These are phyloP conservation scores for Amaranthus cruentus DNA, from an alignment of 148 eudicot genomes.

Conservation along the genomic window DNA sequence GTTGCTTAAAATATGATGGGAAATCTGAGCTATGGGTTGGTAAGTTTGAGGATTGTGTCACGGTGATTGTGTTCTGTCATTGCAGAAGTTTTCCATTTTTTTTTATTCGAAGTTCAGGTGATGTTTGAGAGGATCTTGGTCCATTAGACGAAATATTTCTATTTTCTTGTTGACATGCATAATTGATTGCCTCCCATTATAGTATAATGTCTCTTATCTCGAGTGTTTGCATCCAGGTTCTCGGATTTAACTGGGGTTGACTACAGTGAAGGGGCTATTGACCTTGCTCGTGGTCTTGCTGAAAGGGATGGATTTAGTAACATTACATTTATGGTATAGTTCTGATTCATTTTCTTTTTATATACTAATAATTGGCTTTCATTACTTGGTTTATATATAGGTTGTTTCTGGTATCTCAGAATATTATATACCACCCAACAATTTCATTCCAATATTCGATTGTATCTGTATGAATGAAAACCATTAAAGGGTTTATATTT, in stretches of 20 bases:
- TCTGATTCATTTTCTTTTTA: not conserved
- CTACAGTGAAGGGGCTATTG: slow-evolving; percentile 92
- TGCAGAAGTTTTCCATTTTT: not conserved
- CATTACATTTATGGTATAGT: slow-evolving; percentile 68
- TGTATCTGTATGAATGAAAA: not conserved
- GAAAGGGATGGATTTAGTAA: slow-evolving; percentile 67
- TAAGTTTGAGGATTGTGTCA: not conserved
- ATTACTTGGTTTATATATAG: not conserved
- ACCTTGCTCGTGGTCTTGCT: slow-evolving; percentile 91
- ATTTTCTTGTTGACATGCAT: not conserved
- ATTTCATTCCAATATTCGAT: no score
- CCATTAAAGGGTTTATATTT: not conserved
- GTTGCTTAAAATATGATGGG: not conserved
- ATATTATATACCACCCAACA: not conserved
- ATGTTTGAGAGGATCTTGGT: slow-evolving; percentile 4
- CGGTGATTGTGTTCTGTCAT: not conserved
- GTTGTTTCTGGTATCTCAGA: not conserved
- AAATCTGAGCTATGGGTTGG: not conserved
- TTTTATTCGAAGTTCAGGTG: not conserved
- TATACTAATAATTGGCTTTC: not conserved
- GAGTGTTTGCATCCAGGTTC: slow-evolving; percentile 51
- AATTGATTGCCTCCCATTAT: slow-evolving; percentile 3
- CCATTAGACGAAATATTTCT: not conserved
- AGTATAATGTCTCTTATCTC: not conserved
- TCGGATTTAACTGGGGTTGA: slow-evolving; percentile 89